Conservation (phyloP, 2,329 filamentous ascomycete genomes). For the Fusarium sacchari region DNA sequence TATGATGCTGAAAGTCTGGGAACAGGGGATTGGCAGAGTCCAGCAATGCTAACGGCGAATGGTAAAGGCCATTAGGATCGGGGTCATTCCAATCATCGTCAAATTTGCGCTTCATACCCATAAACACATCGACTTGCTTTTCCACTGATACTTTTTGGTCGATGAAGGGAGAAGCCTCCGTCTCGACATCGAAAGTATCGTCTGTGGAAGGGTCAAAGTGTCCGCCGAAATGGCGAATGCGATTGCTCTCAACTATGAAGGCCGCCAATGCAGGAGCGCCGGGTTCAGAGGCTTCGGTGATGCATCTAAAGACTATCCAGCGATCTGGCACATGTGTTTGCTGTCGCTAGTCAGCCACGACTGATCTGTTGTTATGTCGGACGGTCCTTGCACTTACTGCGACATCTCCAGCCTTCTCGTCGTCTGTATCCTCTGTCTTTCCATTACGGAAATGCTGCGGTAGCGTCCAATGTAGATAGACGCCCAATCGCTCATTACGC, state of each 20-base stretch:
- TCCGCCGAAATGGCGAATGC: not conserved
- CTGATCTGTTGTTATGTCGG: not conserved
- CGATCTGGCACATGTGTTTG: not conserved
- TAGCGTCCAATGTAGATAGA: not conserved
- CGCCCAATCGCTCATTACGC: not conserved
- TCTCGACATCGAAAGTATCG: not conserved
- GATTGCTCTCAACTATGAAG: not conserved
- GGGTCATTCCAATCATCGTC: not conserved
- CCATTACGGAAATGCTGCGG: not conserved
- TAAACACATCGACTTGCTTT: not conserved
- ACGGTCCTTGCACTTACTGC: not conserved
- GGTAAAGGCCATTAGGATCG: not conserved
- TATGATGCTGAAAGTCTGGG: not conserved
- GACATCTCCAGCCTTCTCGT: not conserved
- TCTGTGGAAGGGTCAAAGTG: not conserved
- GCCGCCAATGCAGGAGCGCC: not conserved
- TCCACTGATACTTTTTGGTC: not conserved
- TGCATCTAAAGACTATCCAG: not conserved
- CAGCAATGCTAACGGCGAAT: not conserved
- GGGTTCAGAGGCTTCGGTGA: not conserved
- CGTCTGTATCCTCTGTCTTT: not conserved
- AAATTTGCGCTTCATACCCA: not conserved
- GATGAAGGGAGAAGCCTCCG: not conserved
- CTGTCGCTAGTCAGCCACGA: not conserved
- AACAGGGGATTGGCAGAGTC: not conserved